Evolutionary conservation across 345 rosid genomes (phyloP).

Genomic region (Moricandia arvensis): DNA sequence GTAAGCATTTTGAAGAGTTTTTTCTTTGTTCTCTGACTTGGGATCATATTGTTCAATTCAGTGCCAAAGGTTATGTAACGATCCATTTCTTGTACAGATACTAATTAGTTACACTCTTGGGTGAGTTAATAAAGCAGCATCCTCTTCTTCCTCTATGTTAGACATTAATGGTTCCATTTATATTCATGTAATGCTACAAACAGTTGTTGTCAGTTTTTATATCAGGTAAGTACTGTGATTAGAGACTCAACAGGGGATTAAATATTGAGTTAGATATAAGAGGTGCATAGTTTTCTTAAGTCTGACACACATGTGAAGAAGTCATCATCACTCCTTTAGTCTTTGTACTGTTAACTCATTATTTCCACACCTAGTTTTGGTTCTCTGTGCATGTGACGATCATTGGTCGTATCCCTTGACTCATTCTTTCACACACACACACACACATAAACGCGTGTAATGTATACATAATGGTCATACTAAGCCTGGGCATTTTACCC

Average conservation of each 20-base stretch:
- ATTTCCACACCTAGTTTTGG: constrained; percentile 13
- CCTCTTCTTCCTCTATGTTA: constrained; percentile 9
- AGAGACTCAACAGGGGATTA: neutral
- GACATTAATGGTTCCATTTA: neutral
- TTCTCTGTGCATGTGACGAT: constrained; percentile 35
- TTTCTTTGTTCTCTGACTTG: neutral
- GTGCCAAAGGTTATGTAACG: constrained; percentile 9
- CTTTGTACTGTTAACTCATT: constrained; percentile 21
- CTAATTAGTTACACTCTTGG: neutral
- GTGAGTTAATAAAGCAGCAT: neutral
- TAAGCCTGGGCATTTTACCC: too few species aligned
- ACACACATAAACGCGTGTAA: constrained; percentile 2
- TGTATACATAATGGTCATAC: neutral
- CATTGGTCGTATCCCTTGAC: constrained; percentile 34
- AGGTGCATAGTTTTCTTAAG: constrained; percentile 26
- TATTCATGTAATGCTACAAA: too few species aligned
- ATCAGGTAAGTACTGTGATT: neutral
- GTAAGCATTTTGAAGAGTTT: neutral
- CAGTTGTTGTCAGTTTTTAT: too few species aligned
- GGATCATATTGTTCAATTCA: neutral
- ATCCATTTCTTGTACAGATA: constrained; percentile 23
- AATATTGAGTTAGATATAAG: neutral
- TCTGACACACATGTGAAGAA: constrained; percentile 24
- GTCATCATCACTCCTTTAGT: constrained; percentile 20
- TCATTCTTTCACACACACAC: constrained; percentile 16